Conservation (phyloP, 352 stramenopile genomes). For the Globisporangium uncinulatum region DNA sequence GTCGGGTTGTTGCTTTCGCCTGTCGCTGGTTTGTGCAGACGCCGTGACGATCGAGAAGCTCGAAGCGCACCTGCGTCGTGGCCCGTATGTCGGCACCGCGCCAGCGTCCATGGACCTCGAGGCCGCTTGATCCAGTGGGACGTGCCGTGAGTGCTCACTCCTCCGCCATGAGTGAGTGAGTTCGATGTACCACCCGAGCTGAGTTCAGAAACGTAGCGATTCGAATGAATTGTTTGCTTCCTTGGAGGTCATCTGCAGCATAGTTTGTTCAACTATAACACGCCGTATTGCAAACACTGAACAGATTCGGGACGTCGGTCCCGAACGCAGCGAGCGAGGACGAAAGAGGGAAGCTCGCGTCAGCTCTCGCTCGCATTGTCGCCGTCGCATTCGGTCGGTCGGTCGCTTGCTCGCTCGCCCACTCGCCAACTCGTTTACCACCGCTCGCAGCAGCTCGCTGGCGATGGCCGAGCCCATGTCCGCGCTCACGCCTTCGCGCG, state of each 20-base stretch:
- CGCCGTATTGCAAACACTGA: too few relatives aligned
- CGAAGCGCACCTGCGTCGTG: slow-evolving; percentile 40
- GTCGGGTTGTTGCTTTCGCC: background rate
- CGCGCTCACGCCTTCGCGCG: slow-evolving; percentile 46
- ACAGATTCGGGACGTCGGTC: too few relatives aligned
- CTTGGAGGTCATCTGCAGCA: too few relatives aligned
- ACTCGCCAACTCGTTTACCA: background rate
- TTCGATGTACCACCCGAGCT: too few relatives aligned
- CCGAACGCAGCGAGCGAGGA: slow-evolving; percentile 3
- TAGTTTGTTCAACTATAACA: background rate
- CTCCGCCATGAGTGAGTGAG: background rate
- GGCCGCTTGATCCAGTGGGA: slow-evolving; percentile 24
- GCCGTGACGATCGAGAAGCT: slow-evolving; percentile 47
- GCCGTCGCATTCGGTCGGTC: too few relatives aligned
- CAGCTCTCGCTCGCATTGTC: background rate
- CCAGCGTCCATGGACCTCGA: slow-evolving; percentile 58
- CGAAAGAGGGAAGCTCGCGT: too few relatives aligned
- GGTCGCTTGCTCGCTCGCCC: background rate
- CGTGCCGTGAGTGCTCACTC: too few relatives aligned
- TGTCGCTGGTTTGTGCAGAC: slow-evolving; percentile 21
- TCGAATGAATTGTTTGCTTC: too few relatives aligned
- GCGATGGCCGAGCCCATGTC: slow-evolving; percentile 18
- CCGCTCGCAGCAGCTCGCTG: background rate
- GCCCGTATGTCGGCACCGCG: slow-evolving; percentile 55
- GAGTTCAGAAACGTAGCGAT: too few relatives aligned